phyloP scores from a whole-genome alignment of 345 rosid species.

The Erodium maritimum region DNA sequence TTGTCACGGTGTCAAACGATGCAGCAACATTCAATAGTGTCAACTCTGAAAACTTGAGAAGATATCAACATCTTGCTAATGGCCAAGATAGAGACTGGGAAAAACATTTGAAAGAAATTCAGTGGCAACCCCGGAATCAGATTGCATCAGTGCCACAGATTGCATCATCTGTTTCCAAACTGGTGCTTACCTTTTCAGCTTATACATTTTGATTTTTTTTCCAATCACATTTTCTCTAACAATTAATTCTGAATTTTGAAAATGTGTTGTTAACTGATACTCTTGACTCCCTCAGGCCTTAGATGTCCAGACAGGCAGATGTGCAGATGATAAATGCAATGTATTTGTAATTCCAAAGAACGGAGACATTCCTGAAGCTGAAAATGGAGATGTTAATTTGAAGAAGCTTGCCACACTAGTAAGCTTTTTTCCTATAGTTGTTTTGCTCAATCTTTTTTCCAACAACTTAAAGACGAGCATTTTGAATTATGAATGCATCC shows the following conservation, averaged over 20 bases:
- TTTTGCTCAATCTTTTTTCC: background rate
- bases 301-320: constrained; percentile 31
- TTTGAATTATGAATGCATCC: constrained; percentile 14
- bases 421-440: constrained; percentile 14
- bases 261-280: background rate
- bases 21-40: constrained; percentile 36
- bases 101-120: constrained; percentile 35
- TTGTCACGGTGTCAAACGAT: constrained; percentile 67
- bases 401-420: constrained; percentile 44
- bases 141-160: constrained; percentile 36
- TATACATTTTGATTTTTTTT: constrained; percentile 5
- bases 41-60: constrained; percentile 23
- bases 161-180: constrained; percentile 61
- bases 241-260: background rate
- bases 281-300: constrained; percentile 37
- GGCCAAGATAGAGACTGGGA: constrained; percentile 18
- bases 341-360: constrained; percentile 16
- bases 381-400: constrained; percentile 19
- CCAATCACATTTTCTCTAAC: background rate
- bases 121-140: constrained; percentile 50
- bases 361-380: constrained; percentile 22
- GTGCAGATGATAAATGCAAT: constrained; percentile 22
- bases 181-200: constrained; percentile 44
- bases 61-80: constrained; percentile 17
- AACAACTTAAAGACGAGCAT: constrained; percentile 5